Evolutionary conservation across 768 basidiomycete species (phyloP), one percentile per base, ranked within the genome.

Genomic region (Ramaria sp.): DNA sequence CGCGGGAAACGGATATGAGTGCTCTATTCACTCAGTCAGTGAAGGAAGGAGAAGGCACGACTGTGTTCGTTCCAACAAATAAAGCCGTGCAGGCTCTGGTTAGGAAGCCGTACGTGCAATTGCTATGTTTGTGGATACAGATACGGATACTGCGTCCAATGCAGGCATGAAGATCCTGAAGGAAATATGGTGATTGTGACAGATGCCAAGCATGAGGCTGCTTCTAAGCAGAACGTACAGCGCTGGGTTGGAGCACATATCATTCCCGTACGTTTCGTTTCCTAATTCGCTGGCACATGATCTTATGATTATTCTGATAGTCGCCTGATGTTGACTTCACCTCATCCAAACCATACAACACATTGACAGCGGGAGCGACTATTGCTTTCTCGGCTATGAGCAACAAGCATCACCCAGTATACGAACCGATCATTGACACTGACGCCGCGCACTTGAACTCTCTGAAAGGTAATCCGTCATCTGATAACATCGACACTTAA

Each of bases 231-330:
- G 62, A 88, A 91, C 62, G 86, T 94, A 12, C 78, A 84, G 62
- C 75, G 75, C 51, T 95, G 91, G 88, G 76, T 94, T 0, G 80
- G 82, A 1, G 84, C 84, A 2, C 92, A 93, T 64, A 82, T 94
- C 59, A 78, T 95, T 53, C 86, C 90, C 5, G 91, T 92, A 66
- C 60, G 76, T 68, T 34, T 30, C 17, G 20, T 30, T 10, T 50
- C 13, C 22, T 19, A 43, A 15, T 53, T 45, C 27, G 4, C 10
- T 31, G 6, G 27, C 22, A 34, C 17, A 37, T 31, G 5, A 50
- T 19, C 22, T 47, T 38, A 37, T 27, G 17, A 4, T 38, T 47
- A 17, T 38, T 31, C 13, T 41, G 31, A 53, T 43, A 53, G 24
- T 46, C 20, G 38, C 59, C 42, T 31, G 43, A 22, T 30, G 38